These are phyloP conservation scores for Phytophthora litchii DNA, from an alignment of 352 stramenopile species.

Conservation along the genomic window DNA sequence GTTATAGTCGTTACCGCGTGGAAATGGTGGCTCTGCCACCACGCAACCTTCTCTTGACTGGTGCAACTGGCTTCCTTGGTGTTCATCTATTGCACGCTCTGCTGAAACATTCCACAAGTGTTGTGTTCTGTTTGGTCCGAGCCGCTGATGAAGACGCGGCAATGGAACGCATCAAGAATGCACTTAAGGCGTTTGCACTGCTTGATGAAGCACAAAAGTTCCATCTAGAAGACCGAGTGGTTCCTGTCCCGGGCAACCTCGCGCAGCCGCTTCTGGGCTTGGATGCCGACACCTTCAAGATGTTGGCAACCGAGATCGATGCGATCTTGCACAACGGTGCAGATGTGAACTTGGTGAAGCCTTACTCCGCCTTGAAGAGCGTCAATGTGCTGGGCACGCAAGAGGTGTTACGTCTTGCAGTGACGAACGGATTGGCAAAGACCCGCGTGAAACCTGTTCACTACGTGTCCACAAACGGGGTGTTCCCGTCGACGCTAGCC, in stretches of 20 bases:
- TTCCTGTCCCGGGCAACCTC: constrained; percentile 77
- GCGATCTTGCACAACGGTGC: constrained; percentile 92
- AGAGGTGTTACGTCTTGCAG: constrained; percentile 87
- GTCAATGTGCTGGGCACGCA: constrained; percentile 92
- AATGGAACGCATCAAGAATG: constrained; percentile 58
- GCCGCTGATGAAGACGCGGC: constrained; percentile 51
- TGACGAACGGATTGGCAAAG: constrained; percentile 77
- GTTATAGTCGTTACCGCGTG: constrained; percentile 81
- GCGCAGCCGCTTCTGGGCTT: constrained; percentile 85
- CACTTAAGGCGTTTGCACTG: constrained; percentile 63
- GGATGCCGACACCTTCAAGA: constrained; percentile 83
- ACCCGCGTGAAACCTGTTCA: constrained; percentile 85
- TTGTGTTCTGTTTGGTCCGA: constrained; percentile 87
- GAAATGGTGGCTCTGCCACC: constrained; percentile 77
- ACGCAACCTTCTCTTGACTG: constrained; percentile 88
- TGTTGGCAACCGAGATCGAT: constrained; percentile 87
- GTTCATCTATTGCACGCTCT: constrained; percentile 85
- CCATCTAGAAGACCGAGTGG: constrained; percentile 72
- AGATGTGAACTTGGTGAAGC: constrained; percentile 93
- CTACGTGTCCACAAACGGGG: constrained; percentile 93
- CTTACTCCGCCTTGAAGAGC: constrained; percentile 86
- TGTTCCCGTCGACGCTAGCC: constrained; percentile 72
- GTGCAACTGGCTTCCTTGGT: constrained; percentile 92
- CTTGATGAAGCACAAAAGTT: constrained; percentile 55
- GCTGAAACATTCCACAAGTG: constrained; percentile 67